phyloP scores from a whole-genome alignment of 2,329 filamentous ascomycete species.

The Didymella keratinophila region DNA sequence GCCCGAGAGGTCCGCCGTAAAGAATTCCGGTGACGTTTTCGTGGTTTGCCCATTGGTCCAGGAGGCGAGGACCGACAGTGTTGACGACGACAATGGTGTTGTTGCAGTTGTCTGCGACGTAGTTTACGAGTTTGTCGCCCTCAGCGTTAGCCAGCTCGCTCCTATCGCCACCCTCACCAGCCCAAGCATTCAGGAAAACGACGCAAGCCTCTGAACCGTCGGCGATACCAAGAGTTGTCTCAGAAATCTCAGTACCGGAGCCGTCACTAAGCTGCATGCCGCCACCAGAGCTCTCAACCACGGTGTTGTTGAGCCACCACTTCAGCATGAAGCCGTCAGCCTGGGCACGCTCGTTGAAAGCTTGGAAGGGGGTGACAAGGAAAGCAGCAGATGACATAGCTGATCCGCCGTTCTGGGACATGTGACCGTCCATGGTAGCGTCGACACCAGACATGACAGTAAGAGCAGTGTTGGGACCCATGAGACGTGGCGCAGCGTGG shows the following conservation, averaged over 20 bases:
- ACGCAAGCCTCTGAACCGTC: slow-evolving; percentile 25
- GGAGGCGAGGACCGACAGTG: slow-evolving; percentile 70
- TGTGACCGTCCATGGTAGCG: slow-evolving; percentile 22
- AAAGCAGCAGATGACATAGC: slow-evolving; percentile 21
- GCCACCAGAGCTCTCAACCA: slow-evolving; percentile 13
- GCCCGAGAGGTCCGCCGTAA: slow-evolving; percentile 80
- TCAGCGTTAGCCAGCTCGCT: slow-evolving; percentile 16
- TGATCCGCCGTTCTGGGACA: slow-evolving; percentile 19
- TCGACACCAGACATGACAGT: slow-evolving; percentile 19
- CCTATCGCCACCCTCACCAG: slow-evolving; percentile 23
- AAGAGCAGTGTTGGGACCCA: slow-evolving; percentile 22
- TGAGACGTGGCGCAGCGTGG: slow-evolving; percentile 15
- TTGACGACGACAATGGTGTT: slow-evolving; percentile 59
- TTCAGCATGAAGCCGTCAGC: slow-evolving; percentile 22
- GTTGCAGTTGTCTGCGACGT: slow-evolving; percentile 54
- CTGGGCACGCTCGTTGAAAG: slow-evolving; percentile 19
- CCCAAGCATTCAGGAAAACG: slow-evolving; percentile 31
- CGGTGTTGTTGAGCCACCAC: slow-evolving; percentile 24
- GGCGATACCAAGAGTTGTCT: slow-evolving; percentile 19
- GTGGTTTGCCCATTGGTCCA: slow-evolving; percentile 77
- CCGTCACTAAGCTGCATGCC: slow-evolving; percentile 15
- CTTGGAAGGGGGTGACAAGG: slow-evolving; percentile 18
- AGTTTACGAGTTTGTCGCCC: slow-evolving; percentile 46
- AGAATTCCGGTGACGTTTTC: slow-evolving; percentile 82
- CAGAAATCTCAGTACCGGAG: slow-evolving; percentile 16